Evolutionary conservation across 305 asterid genomes (phyloP), one percentile per base, ranked within the genome.

Genomic region (Fraxinus baroniana): DNA sequence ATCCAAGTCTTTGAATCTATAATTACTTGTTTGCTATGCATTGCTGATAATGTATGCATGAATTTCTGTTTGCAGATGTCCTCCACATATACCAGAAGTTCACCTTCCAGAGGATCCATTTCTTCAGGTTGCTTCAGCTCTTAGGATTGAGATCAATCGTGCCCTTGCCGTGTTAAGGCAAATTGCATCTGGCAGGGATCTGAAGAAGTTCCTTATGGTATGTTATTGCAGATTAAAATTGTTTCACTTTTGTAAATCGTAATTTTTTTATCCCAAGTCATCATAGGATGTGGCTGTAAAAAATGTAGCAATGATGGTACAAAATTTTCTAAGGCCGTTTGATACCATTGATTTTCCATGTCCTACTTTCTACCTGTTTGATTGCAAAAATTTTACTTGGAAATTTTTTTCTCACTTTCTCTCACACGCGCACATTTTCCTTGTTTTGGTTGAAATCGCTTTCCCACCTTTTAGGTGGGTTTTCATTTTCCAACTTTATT

Each of bases 201-300:
- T 95, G 44, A 94, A 94, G 90, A 94, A 90, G 86, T 95, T 95
- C 84, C 91, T 94, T 71, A 79, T 77, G 86, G 99, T 95, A 92
- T 88, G 92, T 49, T 37, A 20, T 71, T 37, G 3, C 24, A 71
- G n/a, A 33, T 41, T 17, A 57, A 18, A 68, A 74, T 44, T 75
- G 13, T 68, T 20, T 32, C 37, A n/a, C 46, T n/a, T 70, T 28
- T 79, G 71, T 66, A 5, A 22, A 17, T 79, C 26, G 26, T 66
- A 22, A 22, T 22, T 28, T 28, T 28, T 62, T 18, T 22, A 22
- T 22, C 30, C 33, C 10, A 12, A 7, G 71, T 62, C 0, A 17
- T 62, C 71, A 22, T 22, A 7, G 30, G 71, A 62, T 62, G 28
- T 62, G 28, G 32, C 32, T 8, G 10, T 7, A 7, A 62, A 22